phyloP scores from a whole-genome alignment of 163 green algal species.

The Dunaliella salina region DNA sequence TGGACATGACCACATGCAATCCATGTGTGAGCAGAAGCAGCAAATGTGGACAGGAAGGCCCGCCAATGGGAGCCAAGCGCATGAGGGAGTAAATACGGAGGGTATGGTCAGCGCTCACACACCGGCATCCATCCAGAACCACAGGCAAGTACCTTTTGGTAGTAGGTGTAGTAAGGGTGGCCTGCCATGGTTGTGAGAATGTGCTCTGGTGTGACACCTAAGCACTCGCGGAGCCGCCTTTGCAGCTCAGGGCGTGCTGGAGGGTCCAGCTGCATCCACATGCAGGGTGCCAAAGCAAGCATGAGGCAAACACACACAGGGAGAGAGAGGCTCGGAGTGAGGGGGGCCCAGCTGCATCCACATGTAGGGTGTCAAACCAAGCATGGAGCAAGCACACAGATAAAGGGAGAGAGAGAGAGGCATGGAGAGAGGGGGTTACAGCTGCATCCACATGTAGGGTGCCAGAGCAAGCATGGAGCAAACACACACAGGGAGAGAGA shows the following conservation, averaged over 20 bases:
- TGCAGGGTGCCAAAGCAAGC: not conserved
- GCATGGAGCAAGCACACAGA: not conserved
- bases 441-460: not conserved
- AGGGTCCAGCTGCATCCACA: not conserved
- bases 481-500: not conserved
- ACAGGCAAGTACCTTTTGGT: not conserved
- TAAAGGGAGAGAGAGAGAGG: not conserved
- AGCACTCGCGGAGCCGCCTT: not conserved
- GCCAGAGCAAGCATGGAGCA: not conserved
- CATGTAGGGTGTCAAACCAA: not conserved
- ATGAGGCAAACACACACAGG: not conserved
- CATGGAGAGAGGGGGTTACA: not conserved
- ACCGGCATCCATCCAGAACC: too few relatives aligned
- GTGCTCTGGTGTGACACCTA: not conserved
- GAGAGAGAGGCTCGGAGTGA: not conserved
- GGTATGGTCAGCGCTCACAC: too few relatives aligned
- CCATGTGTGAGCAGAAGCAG: too few relatives aligned
- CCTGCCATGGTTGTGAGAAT: not conserved
- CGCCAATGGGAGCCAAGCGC: too few relatives aligned
- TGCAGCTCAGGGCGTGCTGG: not conserved
- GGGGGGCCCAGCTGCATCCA: not conserved
- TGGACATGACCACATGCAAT: too few relatives aligned
- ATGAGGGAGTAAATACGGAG: too few relatives aligned
- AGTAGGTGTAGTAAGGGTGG: not conserved
- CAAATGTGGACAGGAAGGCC: too few relatives aligned